These are phyloP conservation scores for Teratosphaeriaceae sp. DNA, from an alignment of 2,329 filamentous ascomycete genomes.

Conservation along the genomic window DNA sequence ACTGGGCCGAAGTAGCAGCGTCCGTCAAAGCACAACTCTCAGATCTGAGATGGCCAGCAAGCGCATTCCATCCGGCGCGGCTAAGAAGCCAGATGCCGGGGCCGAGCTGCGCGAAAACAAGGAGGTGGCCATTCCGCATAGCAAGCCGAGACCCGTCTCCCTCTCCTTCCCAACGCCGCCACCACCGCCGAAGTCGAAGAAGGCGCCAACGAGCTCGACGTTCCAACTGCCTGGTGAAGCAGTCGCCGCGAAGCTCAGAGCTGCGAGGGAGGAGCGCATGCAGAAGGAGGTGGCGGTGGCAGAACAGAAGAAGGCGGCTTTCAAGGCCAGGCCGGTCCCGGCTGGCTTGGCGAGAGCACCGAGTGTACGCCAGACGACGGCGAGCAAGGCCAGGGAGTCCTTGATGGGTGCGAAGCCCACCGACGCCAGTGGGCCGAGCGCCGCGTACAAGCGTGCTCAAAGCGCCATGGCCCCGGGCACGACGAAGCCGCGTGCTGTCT, in stretches of 20 bases:
- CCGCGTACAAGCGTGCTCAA: slow-evolving; percentile 16
- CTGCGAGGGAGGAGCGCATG: slow-evolving; percentile 32
- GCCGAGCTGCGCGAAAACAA: slow-evolving; percentile 16
- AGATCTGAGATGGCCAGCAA: neutral
- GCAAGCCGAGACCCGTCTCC: slow-evolving; percentile 42
- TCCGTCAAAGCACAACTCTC: slow-evolving; percentile 3
- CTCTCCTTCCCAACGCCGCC: slow-evolving; percentile 42
- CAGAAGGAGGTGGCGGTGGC: slow-evolving; percentile 24
- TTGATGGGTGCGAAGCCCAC: slow-evolving; percentile 20
- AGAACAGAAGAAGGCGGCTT: slow-evolving; percentile 31
- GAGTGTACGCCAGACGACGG: slow-evolving; percentile 38
- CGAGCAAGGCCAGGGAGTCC: slow-evolving; percentile 39
- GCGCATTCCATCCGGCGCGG: neutral
- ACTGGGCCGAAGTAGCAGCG: slow-evolving; percentile 13
- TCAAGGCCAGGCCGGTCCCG: slow-evolving; percentile 44
- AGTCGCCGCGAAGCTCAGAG: slow-evolving; percentile 47
- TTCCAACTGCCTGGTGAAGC: slow-evolving; percentile 50
- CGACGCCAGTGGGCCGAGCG: neutral
- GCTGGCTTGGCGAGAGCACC: slow-evolving; percentile 18
- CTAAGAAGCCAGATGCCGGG: slow-evolving; percentile 2
- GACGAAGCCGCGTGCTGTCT: slow-evolving; percentile 7
- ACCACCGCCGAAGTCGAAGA: slow-evolving; percentile 43
- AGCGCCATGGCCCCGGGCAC: slow-evolving; percentile 12
- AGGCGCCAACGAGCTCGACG: slow-evolving; percentile 43
- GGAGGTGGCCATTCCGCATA: slow-evolving; percentile 28